Evolutionary conservation across 805 yeast species (phyloP), one percentile per base, ranked within the genome.

Genomic region (Jamesozyma jinghongensis): DNA sequence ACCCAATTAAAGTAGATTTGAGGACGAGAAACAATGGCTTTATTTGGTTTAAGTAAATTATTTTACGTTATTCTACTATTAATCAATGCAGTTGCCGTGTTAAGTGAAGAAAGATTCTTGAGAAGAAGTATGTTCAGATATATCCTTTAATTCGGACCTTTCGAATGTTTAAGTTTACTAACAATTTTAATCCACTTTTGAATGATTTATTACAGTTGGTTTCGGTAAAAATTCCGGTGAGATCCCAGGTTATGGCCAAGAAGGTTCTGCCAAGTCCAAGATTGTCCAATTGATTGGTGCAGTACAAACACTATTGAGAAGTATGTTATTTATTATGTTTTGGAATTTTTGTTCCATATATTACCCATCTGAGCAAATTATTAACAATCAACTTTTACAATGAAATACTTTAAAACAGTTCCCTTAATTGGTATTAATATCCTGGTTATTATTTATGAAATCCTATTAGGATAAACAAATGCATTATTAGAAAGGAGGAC

Each of bases 91-190:
- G 73, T 84, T 22, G 92, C 92, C 0, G 80, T 84, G 28, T 70
- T 84, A 39, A 81, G 82, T 56, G 94, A 84, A 52, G 92, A 84
- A 53, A 66, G 94, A 43, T 84, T 84, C 53, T 66, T 84, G 44
- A 78, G 79, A 52, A 68, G 94, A 63, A 74, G 61, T 54, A 48
- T 44, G 60, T 45, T 7, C 14, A 48, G 14, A 28, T 28, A 12
- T 12, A n/a, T 12, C 13, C 13, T 28, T 28, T 12, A 12, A 19
- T 8, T 14, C n/a, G 7, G 17, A 6, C 12, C 6, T 5, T 32
- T 12, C 12, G 13, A 14, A 34, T n/a, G 18, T 8, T 22, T 7
- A 22, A 29, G 11, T 20, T 28, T 38, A 40, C 42, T 35, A 35
- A 35, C 42, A 26, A 31, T 14, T 8, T 14, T 31, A 6, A 14